Evolutionary conservation across 768 basidiomycete genomes (phyloP).

Genomic region (Erythrobasidium yunnanense): DNA sequence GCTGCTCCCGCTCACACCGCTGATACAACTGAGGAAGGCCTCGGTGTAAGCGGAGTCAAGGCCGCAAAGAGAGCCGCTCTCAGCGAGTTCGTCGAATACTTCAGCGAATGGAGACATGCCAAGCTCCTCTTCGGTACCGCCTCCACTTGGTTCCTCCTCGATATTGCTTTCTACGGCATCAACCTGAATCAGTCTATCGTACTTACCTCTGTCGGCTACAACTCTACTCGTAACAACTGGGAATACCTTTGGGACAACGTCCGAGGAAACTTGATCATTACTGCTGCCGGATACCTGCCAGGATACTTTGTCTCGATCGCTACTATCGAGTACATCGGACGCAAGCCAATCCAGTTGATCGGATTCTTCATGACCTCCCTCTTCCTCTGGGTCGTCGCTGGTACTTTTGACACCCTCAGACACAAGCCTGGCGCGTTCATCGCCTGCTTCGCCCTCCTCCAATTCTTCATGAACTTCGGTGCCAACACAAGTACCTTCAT

Average conservation of each 20-base stretch:
- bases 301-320: slow-evolving; percentile 57
- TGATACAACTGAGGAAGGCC: not conserved
- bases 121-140: slow-evolving; percentile 60
- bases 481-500: slow-evolving; percentile 54
- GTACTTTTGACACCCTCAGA: slow-evolving; percentile 51
- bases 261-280: slow-evolving; percentile 43
- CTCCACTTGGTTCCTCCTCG: slow-evolving; percentile 60
- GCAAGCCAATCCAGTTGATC: slow-evolving; percentile 64
- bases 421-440: slow-evolving; percentile 51
- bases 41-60: slow-evolving; percentile 4
- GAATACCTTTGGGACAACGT: slow-evolving; percentile 13
- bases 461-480: slow-evolving; percentile 47
- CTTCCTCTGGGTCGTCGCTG: slow-evolving; percentile 55
- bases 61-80: slow-evolving; percentile 33
- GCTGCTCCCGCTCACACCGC: not conserved
- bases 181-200: slow-evolving; percentile 55
- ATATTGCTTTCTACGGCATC: slow-evolving; percentile 49
- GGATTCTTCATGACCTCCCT: slow-evolving; percentile 54
- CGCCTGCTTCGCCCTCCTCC: slow-evolving; percentile 60
- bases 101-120: slow-evolving; percentile 60
- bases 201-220: slow-evolving; percentile 59
- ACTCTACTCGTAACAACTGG: slow-evolving; percentile 11
- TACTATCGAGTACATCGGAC: slow-evolving; percentile 60
- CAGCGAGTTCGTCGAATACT: slow-evolving; percentile 45
- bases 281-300: slow-evolving; percentile 64